Evolutionary conservation across 306 rosid species (phyloP), one percentile per base, ranked within the genome.

Genomic region (Quercus engelmannii): DNA sequence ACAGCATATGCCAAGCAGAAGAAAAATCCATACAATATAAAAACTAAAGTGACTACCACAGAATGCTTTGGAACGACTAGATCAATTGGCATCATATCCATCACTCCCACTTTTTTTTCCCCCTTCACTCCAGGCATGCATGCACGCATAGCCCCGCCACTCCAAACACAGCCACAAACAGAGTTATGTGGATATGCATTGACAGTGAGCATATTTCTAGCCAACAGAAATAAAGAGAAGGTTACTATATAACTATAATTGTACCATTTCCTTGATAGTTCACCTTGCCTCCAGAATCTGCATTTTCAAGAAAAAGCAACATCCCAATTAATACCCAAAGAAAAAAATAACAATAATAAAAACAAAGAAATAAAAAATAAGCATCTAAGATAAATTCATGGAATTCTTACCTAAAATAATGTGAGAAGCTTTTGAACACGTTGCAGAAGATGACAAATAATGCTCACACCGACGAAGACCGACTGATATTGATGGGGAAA

Each of bases 201-300:
- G 20, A 35, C 35, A 71, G n/a, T 23, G 14, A 10, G n/a, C 57
- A 25, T 25, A 23, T 51, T 46, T 49, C n/a, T 51, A 71, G 26
- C 35, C 57, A 71, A 67, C 51, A 67, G 17, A 67, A 49, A 18
- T 67, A n/a, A 12, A 13, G 75, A 12, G 55, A 59, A 71, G 75
- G 31, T 61, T 28, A 78, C 43, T 41, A 41, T 54, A 76, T 65
- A 79, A 76, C 67, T 54, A 26, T 76, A 71, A 79, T 73, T 1
- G 57, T 68, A 58, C 49, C 76, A 79, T 81, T 79, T 71, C 82
- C 86, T 74, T 79, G 71, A 71, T 81, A 51, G 71, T 82, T 85
- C 81, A 51, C 80, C 83, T 79, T 87, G 83, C 87, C 89, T 71
- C 78, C 90, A 61, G 80, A 79, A 58, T 82, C 92, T 94, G 91